These are phyloP conservation scores for Eucalyptus coolabah DNA, from an alignment of 345 rosid species.

Conservation along the genomic window DNA sequence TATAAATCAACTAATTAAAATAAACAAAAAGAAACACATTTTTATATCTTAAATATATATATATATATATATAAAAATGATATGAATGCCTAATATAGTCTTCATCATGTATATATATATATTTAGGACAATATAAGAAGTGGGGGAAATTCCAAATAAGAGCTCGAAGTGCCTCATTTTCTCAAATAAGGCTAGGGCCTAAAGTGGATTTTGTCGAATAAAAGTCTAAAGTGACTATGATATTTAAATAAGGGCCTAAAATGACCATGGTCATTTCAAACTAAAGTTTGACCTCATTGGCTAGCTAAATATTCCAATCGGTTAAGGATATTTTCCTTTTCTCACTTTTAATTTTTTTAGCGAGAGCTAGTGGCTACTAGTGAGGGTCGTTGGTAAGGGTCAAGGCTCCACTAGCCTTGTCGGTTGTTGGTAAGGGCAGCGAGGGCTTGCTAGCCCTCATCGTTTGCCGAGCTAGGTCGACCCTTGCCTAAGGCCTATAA, in stretches of 20 bases:
- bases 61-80: too few relatives aligned
- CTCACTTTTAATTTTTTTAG: too few relatives aligned
- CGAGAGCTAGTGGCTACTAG: too few relatives aligned
- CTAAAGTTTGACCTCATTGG: too few relatives aligned
- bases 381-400: too few relatives aligned
- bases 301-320: rapidly evolving
- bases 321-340: too few relatives aligned
- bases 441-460: too few relatives aligned
- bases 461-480: rapidly evolving
- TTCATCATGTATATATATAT: background rate
- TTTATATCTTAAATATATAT: background rate
- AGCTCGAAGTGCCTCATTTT: too few relatives aligned
- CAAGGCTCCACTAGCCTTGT: rapidly evolving
- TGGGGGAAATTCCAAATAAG: too few relatives aligned
- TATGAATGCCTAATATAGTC: background rate
- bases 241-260: too few relatives aligned
- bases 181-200: rapidly evolving
- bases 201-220: rapidly evolving
- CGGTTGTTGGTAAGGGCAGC: rapidly evolving
- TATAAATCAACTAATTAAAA: background rate
- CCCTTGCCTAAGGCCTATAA: too few relatives aligned
- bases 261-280: too few relatives aligned
- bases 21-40: background rate
- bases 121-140: background rate
- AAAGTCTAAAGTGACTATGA: rapidly evolving